A percentile compares a stretch with the other conserved stretches of the same genome.
phyloP scores from a whole-genome alignment of 148 eudicot species.

The Selenicereus undatus region DNA sequence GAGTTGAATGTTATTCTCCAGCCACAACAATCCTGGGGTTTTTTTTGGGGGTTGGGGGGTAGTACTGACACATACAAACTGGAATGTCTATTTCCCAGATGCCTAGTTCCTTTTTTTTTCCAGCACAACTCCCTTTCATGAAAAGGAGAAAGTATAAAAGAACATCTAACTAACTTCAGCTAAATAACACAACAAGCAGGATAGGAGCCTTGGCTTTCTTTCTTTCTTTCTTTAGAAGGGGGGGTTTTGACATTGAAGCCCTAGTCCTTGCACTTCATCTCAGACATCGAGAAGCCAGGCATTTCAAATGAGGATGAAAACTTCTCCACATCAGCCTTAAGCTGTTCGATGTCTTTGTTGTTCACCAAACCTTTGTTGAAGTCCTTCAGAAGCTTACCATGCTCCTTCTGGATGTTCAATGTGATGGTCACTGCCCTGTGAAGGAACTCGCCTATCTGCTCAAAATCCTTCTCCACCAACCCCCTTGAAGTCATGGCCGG shows the following conservation, averaged over 20 bases:
- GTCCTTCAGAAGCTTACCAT: slow-evolving; percentile 92
- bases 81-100: too few species aligned
- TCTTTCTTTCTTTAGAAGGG: too few species aligned
- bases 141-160: too few species aligned
- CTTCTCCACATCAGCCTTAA: slow-evolving; percentile 88
- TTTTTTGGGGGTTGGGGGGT: too few species aligned
- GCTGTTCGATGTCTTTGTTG: slow-evolving; percentile 84
- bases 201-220: too few species aligned
- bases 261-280: slow-evolving; percentile 88
- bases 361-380: slow-evolving; percentile 93
- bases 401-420: slow-evolving; percentile 78
- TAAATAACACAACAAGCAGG: too few species aligned
- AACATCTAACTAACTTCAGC: too few species aligned
- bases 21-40: too few species aligned
- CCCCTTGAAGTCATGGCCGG: slow-evolving; percentile 99
- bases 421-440: slow-evolving; percentile 79
- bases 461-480: slow-evolving; percentile 89
- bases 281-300: slow-evolving; percentile 85
- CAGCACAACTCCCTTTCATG: too few species aligned
- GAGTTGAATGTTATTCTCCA: too few species aligned
- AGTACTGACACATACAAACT: too few species aligned
- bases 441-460: slow-evolving; percentile 92
- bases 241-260: neutral
- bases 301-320: slow-evolving; percentile 80
- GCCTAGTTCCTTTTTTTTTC: too few species aligned